Conservation (phyloP, 805 yeast species). For the Alloascoidea hylecoeti region DNA sequence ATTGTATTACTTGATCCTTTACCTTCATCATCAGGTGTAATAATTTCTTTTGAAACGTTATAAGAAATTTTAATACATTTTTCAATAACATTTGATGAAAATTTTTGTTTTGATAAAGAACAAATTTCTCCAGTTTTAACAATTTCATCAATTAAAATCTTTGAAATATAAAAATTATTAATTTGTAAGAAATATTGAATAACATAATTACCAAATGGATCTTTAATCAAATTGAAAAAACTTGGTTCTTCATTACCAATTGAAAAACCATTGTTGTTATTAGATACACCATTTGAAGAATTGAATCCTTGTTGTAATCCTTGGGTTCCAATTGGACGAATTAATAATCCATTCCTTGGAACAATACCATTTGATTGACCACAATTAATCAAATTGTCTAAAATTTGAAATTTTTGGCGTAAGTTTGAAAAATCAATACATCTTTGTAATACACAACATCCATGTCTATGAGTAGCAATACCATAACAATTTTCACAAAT, state of each 20-base stretch:
- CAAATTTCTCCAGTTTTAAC: slow-evolving; percentile 28
- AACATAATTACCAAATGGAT: slow-evolving; percentile 95
- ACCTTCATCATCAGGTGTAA: neutral
- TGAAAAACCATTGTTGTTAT: neutral
- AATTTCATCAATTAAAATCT: slow-evolving; percentile 30
- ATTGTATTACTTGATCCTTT: neutral
- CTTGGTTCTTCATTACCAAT: slow-evolving; percentile 15
- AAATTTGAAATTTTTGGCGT: slow-evolving; percentile 54
- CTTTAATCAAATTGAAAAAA: slow-evolving; percentile 61
- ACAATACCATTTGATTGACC: neutral
- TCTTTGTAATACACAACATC: slow-evolving; percentile 93
- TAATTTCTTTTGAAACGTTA: neutral
- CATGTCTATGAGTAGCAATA: slow-evolving; percentile 92
- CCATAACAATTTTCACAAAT: slow-evolving; percentile 60
- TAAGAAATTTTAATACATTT: slow-evolving; percentile 52
- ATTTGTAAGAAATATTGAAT: slow-evolving; percentile 84
- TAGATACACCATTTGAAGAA: neutral
- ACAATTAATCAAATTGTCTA: slow-evolving; percentile 13
- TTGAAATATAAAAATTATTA: slow-evolving; percentile 21
- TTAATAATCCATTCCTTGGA: neutral
- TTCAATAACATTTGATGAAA: slow-evolving; percentile 91
- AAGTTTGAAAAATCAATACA: slow-evolving; percentile 81
- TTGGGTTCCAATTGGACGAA: neutral
- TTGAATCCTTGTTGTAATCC: neutral
- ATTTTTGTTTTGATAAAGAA: slow-evolving; percentile 69